Base-by-base conservation (phyloP, 1,139 yeast genomes). In the Geotrichum phurueaensis region DNA sequence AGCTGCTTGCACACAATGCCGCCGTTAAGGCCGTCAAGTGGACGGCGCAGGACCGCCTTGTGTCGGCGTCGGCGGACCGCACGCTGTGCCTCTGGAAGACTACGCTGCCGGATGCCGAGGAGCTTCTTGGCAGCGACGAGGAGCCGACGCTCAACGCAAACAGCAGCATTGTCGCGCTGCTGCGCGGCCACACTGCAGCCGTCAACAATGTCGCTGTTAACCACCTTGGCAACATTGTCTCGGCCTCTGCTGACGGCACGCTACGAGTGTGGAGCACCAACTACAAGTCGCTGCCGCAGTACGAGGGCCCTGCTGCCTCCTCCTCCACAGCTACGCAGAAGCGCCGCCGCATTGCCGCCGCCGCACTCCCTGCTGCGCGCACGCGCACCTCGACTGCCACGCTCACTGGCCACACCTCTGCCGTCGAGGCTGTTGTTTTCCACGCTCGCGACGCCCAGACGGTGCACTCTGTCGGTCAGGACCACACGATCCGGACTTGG, bases 401-500 rank as follows among this genome's bases (percentile, higher is more conserved):
- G 47, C 78, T 92, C 65, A 88, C 86, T 68, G 87, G 95, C 23
- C 98, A 94, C 72, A 73, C 82, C 23, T 90, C 86, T 51, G 53
- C 61, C 2, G 97, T 91, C 22, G 96, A 91, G 69, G 96, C 83
- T 48, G 88, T 89, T 20, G 79, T 83, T 20, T 90, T 91, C 72
- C 96, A 89, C 69, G 73, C 78, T 7, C 75, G 77, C 36, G 98
- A 94, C 72, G 66, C 81, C 51, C 61, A 95, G 0, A 96, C 92
- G 6, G 96, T 86, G 18, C 94, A 94, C 75, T 90, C 98, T 0
- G 97, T 89, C 1, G 88, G 97, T 3, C 97, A 91, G 73, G 98
- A 94, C 76, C 99, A 94, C 73, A 84, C 96, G 1, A 84, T 94
- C 65, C 88, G 89, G 70, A 94, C 99, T 0, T 94, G 99, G 98